Evolutionary conservation across 2,329 filamentous ascomycete species (phyloP), one percentile per base, ranked within the genome.

Genomic region (Neofusicoccum kwambonambiense): DNA sequence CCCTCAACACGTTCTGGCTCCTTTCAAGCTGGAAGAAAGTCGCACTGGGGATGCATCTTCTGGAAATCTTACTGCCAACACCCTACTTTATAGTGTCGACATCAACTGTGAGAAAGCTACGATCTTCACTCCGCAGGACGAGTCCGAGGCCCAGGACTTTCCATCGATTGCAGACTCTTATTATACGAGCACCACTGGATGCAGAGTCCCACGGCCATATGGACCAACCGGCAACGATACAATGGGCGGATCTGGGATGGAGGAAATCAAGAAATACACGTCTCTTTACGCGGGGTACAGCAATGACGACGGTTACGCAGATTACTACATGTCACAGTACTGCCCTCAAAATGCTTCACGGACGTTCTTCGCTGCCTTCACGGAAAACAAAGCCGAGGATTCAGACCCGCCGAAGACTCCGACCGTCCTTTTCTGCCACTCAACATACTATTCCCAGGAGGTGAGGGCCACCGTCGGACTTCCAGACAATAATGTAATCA

Each of bases 221-320:
- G 34, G 49, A 8, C 31, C 50, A 9, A 37, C 31, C 8, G 34
- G 50, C 15, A 62, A 60, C 34, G 13, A 17, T 15, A 19, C 50
- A 12, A 47, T 35, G 12, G 41, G 62, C 2, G 37, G 50, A 9
- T 31, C 37, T 52, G 50, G 50, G 7, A 7, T 52, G 50, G 50
- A 52, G 15, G 50, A 37, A 17, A 31, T 52, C 12, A 52, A 52
- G 31, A 65, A 71, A 0, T 79, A 70, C 22, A 68, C 68, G 0
- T 74, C 79, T 49, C 68, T 75, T 0, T 85, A 84, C 56, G 73
- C 82, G 1, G 82, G 82, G 0, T 85, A 81, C 22, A 84, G 81
- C 27, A 74, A 73, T 12, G 69, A 76, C 1, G 71, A 74, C 0
- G 74, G 72, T 1, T 69, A 71, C 0, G 77, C 65, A 68, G 68